phyloP scores from a whole-genome alignment of 2,329 filamentous ascomycete genomes.

The Talaromyces albobiverticillius region DNA sequence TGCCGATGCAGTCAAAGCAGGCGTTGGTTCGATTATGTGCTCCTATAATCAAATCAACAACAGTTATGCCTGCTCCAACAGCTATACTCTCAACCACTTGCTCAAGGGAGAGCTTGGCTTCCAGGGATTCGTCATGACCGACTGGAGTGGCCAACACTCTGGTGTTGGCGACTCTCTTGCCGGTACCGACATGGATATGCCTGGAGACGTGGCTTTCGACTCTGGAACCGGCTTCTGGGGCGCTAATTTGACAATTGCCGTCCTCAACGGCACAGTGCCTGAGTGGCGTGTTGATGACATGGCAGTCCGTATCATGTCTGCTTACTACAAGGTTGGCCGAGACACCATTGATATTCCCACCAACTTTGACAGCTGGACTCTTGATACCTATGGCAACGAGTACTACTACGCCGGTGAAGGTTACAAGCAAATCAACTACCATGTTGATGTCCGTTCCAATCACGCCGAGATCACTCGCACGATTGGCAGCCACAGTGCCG shows the following conservation, averaged over 20 bases:
- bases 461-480: conserved; percentile 73
- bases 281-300: conserved; percentile 89
- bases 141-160: conserved; percentile 76
- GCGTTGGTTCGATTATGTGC: conserved; percentile 68
- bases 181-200: conserved; percentile 81
- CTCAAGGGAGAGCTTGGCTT: conserved; percentile 74
- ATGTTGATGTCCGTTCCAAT: conserved; percentile 77
- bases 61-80: conserved; percentile 66
- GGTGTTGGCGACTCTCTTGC: conserved; percentile 64
- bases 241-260: conserved; percentile 78
- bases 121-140: conserved; percentile 65
- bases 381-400: conserved; percentile 68
- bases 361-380: conserved; percentile 88
- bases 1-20: conserved; percentile 64
- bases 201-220: conserved; percentile 75
- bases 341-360: conserved; percentile 53
- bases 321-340: conserved; percentile 63
- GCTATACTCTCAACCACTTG: conserved; percentile 57
- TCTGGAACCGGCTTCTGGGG: conserved; percentile 76
- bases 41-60: conserved; percentile 71
- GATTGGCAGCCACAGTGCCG: conserved; percentile 74
- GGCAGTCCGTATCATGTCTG: conserved; percentile 73
- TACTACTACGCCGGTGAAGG: conserved; percentile 63
- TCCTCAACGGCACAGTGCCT: conserved; percentile 85
- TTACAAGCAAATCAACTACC: conserved; percentile 69